Evolutionary conservation across 2,329 filamentous ascomycete species (phyloP).

Genomic region (Cladophialophora exuberans): DNA sequence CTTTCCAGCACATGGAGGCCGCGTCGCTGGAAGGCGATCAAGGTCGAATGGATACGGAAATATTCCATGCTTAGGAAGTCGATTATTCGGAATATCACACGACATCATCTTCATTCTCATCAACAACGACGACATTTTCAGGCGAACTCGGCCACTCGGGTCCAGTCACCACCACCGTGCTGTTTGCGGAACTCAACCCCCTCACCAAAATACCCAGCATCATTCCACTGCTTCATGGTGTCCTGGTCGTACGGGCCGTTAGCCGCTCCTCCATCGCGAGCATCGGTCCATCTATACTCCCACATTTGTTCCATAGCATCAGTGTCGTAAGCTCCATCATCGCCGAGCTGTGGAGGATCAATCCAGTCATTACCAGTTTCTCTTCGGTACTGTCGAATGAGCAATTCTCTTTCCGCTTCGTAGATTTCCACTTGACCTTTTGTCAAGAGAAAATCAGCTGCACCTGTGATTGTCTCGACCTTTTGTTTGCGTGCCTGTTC

Average conservation of each 20-base stretch:
- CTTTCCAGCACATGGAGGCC: conserved; percentile 49
- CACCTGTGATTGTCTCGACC: conserved; percentile 83
- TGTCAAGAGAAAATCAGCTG: conserved; percentile 82
- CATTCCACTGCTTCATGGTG: conserved; percentile 89
- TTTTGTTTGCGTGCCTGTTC: conserved; percentile 71
- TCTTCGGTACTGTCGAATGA: conserved; percentile 79
- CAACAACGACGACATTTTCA: too few relatives aligned
- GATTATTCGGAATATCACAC: conserved; percentile 32
- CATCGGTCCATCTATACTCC: conserved; percentile 93
- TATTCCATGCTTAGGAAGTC: conserved; percentile 35
- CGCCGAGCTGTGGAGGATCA: conserved; percentile 40
- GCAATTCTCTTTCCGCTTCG: conserved; percentile 79
- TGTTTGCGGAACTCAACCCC: conserved; percentile 76
- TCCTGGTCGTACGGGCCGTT: conserved; percentile 86
- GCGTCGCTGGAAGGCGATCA: conserved; percentile 15
- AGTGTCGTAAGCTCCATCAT: conserved; percentile 33
- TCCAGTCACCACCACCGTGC: conserved; percentile 61
- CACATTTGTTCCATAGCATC: conserved; percentile 58
- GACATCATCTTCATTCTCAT: conserved; percentile 44
- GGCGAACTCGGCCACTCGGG: conserved; percentile 54
- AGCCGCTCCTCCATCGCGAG: conserved; percentile 73
- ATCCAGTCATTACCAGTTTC: conserved; percentile 87
- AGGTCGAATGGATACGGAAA: conserved; percentile 25
- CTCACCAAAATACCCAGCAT: conserved; percentile 89
- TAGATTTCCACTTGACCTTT: conserved; percentile 89